Evolutionary conservation across 2,329 filamentous ascomycete genomes (phyloP).

Genomic region (Akanthomyces dipterigenus): DNA sequence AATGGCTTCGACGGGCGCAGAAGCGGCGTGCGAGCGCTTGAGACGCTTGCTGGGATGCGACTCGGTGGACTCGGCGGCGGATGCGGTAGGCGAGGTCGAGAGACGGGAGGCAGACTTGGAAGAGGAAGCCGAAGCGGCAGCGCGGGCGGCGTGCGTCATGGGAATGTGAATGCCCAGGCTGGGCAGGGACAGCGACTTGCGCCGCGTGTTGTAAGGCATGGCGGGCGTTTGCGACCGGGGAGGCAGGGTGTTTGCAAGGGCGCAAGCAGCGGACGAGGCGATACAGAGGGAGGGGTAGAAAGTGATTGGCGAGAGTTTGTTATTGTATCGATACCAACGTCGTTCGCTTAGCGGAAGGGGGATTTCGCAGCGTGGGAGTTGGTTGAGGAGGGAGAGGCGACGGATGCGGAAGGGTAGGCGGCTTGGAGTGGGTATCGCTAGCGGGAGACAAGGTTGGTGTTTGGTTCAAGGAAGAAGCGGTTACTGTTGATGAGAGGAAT

Average conservation of each 20-base stretch:
- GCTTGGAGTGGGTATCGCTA: not conserved
- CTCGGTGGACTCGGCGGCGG: conserved; percentile 24
- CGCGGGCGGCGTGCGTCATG: conserved; percentile 55
- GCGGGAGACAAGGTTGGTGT: not conserved
- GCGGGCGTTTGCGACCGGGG: conserved; percentile 11
- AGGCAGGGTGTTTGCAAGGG: not conserved
- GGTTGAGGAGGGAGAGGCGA: not conserved
- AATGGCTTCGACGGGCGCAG: conserved; percentile 55
- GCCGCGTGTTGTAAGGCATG: conserved; percentile 95
- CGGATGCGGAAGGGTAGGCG: conserved; percentile 6
- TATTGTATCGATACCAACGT: conserved; percentile 12
- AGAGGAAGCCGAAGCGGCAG: conserved; percentile 38
- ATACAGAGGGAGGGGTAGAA: not conserved
- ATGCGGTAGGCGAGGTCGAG: conserved; percentile 13
- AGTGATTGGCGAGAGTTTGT: not conserved
- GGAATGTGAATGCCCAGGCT: conserved; percentile 88
- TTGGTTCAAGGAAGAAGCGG: not conserved
- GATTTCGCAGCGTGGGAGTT: not conserved
- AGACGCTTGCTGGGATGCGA: conserved; percentile 55
- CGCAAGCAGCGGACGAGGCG: not conserved
- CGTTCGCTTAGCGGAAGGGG: not conserved
- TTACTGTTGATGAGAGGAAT: not conserved
- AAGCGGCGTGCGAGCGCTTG: conserved; percentile 67
- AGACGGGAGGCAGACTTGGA: conserved; percentile 19
- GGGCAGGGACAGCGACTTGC: conserved; percentile 89